These are phyloP conservation scores for Puccinia triticina DNA, from an alignment of 1,284 basidiomycete species.

Conservation along the genomic window DNA sequence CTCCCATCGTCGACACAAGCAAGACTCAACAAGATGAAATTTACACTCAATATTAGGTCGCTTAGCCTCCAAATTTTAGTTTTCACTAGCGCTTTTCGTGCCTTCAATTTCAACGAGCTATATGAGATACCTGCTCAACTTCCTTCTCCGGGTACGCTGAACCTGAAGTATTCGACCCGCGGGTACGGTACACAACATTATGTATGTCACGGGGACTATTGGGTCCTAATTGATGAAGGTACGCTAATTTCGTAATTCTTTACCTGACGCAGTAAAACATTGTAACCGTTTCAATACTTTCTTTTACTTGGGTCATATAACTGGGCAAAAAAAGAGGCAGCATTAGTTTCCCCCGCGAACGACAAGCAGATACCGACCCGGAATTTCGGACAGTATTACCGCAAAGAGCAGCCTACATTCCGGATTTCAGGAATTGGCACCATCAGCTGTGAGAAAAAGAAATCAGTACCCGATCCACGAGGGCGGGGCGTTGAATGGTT, in stretches of 20 bases:
- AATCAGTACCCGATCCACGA: too few species aligned
- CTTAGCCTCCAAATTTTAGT: background rate
- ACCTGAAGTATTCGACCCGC: background rate
- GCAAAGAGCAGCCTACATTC: background rate
- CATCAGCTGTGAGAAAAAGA: background rate
- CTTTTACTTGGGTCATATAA: background rate
- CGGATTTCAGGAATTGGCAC: background rate
- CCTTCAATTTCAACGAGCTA: too few species aligned
- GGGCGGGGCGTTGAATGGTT: background rate
- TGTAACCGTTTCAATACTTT: background rate
- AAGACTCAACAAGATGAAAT: background rate
- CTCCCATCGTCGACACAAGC: background rate
- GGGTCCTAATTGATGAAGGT: background rate
- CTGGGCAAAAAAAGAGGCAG: background rate
- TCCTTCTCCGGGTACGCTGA: background rate
- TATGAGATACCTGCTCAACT: too few species aligned
- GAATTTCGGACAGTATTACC: conserved; percentile 9
- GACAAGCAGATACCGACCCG: too few species aligned
- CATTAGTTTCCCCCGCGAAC: background rate
- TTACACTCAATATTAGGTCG: background rate
- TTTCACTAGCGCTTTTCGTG: background rate
- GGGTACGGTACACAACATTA: conserved; percentile 18
- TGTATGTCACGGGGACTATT: background rate
- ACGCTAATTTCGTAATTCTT: background rate
- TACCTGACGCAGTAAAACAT: background rate